Evolutionary conservation across 768 basidiomycete genomes (phyloP), one percentile per base, ranked within the genome.

Genomic region (Tephrocybe rancida): DNA sequence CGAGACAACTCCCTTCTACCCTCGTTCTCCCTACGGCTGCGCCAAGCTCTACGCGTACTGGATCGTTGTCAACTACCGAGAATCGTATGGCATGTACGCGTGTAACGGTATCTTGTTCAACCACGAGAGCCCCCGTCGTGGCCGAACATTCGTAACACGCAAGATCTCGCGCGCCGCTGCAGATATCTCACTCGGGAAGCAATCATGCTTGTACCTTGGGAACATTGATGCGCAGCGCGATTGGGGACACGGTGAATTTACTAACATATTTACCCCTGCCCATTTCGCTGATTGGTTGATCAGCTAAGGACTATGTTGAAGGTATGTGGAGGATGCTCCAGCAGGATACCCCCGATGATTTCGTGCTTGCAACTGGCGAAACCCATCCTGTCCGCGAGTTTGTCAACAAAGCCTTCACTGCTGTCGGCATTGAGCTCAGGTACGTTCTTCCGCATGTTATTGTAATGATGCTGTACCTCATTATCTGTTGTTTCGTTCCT

Each of bases 261-360:
- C 44, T 25, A 35, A 37, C 2, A 13, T 29, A 4, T n/a, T 39
- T 24, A 34, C 37, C 42, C 35, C 7, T 32, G 30, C 13, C 13
- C 7, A 32, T 7, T 32, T 6, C 13, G 30, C 35, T 32, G 34
- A 30, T 30, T 13, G 13, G 13, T 26, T 19, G 41, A 45, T 42
- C 55, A 91, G 90, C 90, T 45, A 85, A 83, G 55, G 90, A 93
- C 68, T 97, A 96, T 68, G 89, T 97, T 9, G 95, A 98, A 72
- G 95, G 95, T 35, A 97, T 97, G 95, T 97, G 95, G 94, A 80
- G 81, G 65, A 94, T 98, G 85, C 85, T 98, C 41, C 95, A 98
- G 70, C 93, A 96, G 70, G 77, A 86, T 6, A 55, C 63, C 19
- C 75, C 95, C 1, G 85, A 94, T 9, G 95, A 98, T 73, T 98